phyloP scores from a whole-genome alignment of 495 filamentous ascomycete genomes.

The Hypoxylon fragiforme region DNA sequence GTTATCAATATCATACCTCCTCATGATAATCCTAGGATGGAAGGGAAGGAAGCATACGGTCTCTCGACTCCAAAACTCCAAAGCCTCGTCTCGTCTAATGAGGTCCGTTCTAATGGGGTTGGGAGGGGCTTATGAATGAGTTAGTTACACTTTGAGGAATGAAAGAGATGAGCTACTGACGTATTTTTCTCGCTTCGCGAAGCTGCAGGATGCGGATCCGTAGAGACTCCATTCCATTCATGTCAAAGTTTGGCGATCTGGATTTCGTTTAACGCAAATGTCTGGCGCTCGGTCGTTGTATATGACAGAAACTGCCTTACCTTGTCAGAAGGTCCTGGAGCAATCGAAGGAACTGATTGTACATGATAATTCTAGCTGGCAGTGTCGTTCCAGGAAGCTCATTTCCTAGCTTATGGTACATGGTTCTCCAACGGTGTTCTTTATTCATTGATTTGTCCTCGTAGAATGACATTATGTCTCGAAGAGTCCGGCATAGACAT shows the following conservation, averaged over 20 bases:
- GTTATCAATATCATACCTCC: conserved; percentile 8
- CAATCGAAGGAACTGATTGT: conserved; percentile 54
- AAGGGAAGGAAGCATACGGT: conserved; percentile 18
- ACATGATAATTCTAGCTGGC: conserved; percentile 55
- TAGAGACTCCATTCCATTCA: conserved; percentile 53
- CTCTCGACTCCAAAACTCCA: conserved; percentile 38
- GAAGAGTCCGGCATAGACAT: conserved; percentile 50
- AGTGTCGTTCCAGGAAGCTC: conserved; percentile 52
- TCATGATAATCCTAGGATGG: background rate
- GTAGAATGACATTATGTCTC: conserved; percentile 55
- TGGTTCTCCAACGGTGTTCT: conserved; percentile 54
- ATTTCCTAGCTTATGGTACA: conserved; percentile 57
- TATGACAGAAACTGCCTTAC: conserved; percentile 31
- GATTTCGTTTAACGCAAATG: conserved; percentile 18
- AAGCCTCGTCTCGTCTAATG: conserved; percentile 35
- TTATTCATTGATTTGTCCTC: conserved; percentile 51
- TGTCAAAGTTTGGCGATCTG: conserved; percentile 56
- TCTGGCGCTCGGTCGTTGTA: background rate
- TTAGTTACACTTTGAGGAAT: background rate
- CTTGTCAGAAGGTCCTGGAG: conserved; percentile 53
- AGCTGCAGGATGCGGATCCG: conserved; percentile 50
- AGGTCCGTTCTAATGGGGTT: conserved; percentile 36
- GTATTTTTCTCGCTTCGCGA: conserved; percentile 49
- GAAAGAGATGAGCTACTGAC: conserved; percentile 31
- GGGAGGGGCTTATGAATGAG: conserved; percentile 25